A percentile compares a stretch with the other conserved stretches of the same genome.
Evolutionary conservation across 345 rosid species (phyloP).

Genomic region (Viola odorata): DNA sequence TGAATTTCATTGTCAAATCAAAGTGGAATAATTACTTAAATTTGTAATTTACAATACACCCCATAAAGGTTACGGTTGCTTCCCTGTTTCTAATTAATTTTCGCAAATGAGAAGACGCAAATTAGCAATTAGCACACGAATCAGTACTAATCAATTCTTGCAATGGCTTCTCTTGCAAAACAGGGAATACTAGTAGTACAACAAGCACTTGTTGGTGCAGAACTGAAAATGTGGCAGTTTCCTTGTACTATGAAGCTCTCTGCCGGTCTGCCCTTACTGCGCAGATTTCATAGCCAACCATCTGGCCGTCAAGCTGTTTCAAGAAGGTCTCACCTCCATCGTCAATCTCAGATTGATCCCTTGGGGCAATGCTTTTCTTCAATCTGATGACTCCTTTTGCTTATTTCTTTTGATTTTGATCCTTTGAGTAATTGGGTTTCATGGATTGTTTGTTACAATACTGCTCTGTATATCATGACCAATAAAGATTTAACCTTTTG

Average conservation of each 20-base stretch:
- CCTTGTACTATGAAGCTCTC: constrained; percentile 69
- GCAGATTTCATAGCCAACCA: constrained; percentile 69
- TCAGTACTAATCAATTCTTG: too few relatives aligned
- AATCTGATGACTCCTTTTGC: constrained; percentile 45
- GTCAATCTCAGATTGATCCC: constrained; percentile 70
- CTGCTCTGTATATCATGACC: too few relatives aligned
- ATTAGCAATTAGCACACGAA: too few relatives aligned
- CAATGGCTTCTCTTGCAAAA: too few relatives aligned
- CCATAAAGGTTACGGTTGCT: neutral
- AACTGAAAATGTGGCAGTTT: constrained; percentile 40
- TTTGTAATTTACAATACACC: neutral
- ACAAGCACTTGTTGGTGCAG: too few relatives aligned
- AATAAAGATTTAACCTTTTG: too few relatives aligned
- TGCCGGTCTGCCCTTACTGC: constrained; percentile 72
- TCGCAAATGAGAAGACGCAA: too few relatives aligned
- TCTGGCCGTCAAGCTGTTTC: constrained; percentile 46
- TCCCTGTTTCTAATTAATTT: neutral
- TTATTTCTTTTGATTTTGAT: neutral
- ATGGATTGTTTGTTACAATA: too few relatives aligned
- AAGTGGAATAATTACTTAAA: too few relatives aligned
- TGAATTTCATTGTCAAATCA: too few relatives aligned
- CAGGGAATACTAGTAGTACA: too few relatives aligned
- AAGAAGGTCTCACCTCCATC: constrained; percentile 47
- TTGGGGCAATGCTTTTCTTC: constrained; percentile 65
- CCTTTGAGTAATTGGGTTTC: neutral